phyloP scores from a whole-genome alignment of 257 asterid species.

The Primulina huaijiensis region DNA sequence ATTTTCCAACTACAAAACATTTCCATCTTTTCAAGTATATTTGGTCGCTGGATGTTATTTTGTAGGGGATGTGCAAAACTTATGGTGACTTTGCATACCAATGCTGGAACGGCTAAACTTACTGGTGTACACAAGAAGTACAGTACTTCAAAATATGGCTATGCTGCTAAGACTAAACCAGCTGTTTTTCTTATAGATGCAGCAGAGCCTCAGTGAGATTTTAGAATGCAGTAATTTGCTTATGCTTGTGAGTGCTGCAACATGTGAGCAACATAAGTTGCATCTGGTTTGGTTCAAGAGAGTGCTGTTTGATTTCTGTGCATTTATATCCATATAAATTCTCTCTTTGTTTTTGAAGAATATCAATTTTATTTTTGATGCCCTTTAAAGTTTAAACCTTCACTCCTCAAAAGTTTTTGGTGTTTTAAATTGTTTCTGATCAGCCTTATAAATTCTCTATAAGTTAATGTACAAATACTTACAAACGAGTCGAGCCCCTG shows the following conservation, averaged over 20 bases:
- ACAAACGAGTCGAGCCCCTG: too few relatives aligned
- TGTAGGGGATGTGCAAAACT: conserved; percentile 70
- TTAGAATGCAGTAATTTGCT: conserved; percentile 16
- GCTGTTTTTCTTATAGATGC: conserved; percentile 50
- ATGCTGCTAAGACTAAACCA: conserved; percentile 60
- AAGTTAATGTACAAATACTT: too few relatives aligned
- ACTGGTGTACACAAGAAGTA: conserved; percentile 78
- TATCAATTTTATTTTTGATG: not conserved
- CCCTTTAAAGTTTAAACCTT: not conserved
- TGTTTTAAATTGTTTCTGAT: not conserved
- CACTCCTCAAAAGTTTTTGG: not conserved
- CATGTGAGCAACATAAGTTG: conserved; percentile 46
- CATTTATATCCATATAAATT: too few relatives aligned
- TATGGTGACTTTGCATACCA: conserved; percentile 66
- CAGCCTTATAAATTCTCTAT: too few relatives aligned
- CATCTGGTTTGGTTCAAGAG: conserved; percentile 7
- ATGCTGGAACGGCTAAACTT: conserved; percentile 66
- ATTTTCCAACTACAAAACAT: too few relatives aligned
- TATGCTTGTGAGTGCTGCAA: conserved; percentile 1
- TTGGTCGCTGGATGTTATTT: not conserved
- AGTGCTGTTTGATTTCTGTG: not conserved
- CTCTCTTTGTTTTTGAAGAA: not conserved
- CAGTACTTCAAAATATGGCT: conserved; percentile 64
- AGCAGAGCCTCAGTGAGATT: not conserved
- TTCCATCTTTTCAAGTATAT: not conserved